Evolutionary conservation across 148 eudicot genomes (phyloP), one percentile per base, ranked within the genome.

Genomic region (Chenopodium album): DNA sequence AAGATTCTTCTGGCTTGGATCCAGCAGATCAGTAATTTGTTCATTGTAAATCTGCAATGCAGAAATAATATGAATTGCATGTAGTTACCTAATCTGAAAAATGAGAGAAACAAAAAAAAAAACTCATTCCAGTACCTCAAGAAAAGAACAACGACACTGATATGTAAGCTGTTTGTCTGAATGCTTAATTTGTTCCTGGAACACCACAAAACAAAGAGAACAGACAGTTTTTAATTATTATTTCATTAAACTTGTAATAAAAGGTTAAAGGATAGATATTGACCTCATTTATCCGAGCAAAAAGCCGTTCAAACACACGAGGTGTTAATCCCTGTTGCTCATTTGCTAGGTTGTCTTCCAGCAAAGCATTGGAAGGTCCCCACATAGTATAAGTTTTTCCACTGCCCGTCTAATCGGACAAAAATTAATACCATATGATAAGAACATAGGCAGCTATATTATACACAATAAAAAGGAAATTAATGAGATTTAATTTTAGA

Each of bases 371-470:
- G 81, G 99, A 88, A 19, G 98, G 97, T 87, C 98, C 99, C 99
- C 98, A 97, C 88, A 97, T 92, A 26, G 98, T 94, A 84, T 89
- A 97, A 9, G 99, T 97, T 83, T 97, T 97, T 46, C 99, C 99
- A 73, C 99, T 96, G 26, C 99, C 99, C 16, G 99, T 97, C 99
- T 97, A 79, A 80, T 75, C 41, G 56, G 76, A 48, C 5, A 9
- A 83, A 83, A 81, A 5, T 71, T 26, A 37, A 72, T 46, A 66
- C 22, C 78, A 80, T 29, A 34, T 37, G 17, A 83, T 81, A 73
- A 84, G 73, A 47, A 63, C 78, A 63, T 59, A 78, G 31, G 16
- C 20, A 77, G 59, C 47, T 64, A n/a, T 29, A 31, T 48, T 32
- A 65, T 73, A 16, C 76, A 59, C 56, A 20, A 67, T 23, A 22